phyloP scores from a whole-genome alignment of 768 basidiomycete species.

The Cantharellus anzutake region DNA sequence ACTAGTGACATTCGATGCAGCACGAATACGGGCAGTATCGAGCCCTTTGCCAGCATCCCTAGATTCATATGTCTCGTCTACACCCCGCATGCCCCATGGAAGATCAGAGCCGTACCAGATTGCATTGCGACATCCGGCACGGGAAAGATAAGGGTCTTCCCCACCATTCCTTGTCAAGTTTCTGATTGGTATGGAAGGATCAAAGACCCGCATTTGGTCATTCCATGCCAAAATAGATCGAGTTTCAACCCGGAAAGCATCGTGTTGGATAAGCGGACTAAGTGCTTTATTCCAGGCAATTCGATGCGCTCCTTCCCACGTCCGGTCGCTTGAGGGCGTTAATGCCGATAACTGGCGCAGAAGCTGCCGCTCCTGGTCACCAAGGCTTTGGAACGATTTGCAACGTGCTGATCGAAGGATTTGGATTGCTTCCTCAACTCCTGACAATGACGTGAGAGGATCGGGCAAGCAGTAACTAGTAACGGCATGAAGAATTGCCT shows the following conservation, averaged over 20 bases:
- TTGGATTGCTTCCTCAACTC: constrained; percentile 26
- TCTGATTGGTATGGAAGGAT: no score
- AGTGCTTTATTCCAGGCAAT: neutral
- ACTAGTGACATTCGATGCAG: no score
- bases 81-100: no score
- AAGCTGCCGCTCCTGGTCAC: neutral
- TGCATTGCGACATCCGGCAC: no score
- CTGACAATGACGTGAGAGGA: constrained; percentile 25
- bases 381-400: constrained; percentile 21
- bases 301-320: neutral
- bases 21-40: no score
- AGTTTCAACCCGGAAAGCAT: neutral
- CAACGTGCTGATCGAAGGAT: constrained; percentile 22
- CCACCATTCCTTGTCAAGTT: no score
- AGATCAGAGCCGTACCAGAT: no score
- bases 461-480: constrained; percentile 26
- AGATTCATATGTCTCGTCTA: no score
- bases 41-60: no score
- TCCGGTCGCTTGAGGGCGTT: neutral
- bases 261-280: neutral
- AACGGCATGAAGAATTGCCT: constrained; percentile 27
- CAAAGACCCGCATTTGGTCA: neutral
- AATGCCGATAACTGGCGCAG: neutral
- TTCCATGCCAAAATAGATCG: neutral
- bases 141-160: no score